Conservation (phyloP, 2,329 filamentous ascomycete genomes). For the Colletotrichum sp. region DNA sequence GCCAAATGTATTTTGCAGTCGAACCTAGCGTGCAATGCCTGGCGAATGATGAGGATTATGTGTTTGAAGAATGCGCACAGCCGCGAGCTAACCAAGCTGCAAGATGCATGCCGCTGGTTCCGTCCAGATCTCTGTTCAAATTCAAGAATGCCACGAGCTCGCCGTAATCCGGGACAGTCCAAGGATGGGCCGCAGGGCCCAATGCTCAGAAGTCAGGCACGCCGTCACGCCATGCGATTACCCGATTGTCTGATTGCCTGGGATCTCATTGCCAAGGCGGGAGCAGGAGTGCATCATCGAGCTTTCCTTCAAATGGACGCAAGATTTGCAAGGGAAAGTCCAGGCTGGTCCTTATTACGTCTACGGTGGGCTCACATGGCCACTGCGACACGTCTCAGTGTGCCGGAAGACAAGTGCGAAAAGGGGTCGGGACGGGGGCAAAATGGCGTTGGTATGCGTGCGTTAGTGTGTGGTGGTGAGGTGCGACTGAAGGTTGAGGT, state of each 20-base stretch:
- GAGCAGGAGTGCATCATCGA: background rate
- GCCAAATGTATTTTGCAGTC: background rate
- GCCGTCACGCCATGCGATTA: background rate
- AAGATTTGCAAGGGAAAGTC: background rate
- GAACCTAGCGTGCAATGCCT: background rate
- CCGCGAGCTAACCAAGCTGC: background rate
- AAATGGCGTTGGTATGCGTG: background rate
- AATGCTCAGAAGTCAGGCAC: background rate
- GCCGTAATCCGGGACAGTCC: background rate
- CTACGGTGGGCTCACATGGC: slow-evolving; percentile 15
- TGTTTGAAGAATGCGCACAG: background rate
- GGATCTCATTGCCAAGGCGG: background rate
- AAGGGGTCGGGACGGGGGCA: background rate
- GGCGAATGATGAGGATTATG: background rate
- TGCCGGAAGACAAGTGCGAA: background rate
- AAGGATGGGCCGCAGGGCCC: background rate
- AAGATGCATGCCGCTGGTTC: background rate
- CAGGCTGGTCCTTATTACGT: slow-evolving; percentile 1
- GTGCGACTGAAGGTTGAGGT: background rate
- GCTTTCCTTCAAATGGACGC: background rate
- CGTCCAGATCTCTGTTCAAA: background rate
- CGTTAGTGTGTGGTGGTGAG: background rate
- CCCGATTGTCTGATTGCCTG: background rate
- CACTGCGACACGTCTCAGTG: background rate
- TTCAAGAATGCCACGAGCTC: background rate